Base-by-base conservation (phyloP, 371 early-diverging fungal species). In the Mucor piriformis region DNA sequence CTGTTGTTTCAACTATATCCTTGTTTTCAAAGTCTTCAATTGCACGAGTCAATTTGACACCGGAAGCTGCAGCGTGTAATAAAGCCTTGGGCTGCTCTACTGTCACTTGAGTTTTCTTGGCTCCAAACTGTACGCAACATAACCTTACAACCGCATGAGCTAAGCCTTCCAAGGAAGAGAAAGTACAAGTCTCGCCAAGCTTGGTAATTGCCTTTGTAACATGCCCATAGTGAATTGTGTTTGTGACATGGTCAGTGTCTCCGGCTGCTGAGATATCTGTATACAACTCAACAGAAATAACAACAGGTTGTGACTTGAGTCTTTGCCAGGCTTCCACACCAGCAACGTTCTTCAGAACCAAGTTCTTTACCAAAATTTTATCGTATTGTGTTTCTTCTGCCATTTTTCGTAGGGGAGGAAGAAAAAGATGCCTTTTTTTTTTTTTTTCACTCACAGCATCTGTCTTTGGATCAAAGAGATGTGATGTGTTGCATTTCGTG, bases 301-400 rank as follows among this genome's bases (percentile, higher is more conserved):
- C 81, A 40, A 97, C 83, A 13, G 97, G 95, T 69, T 97, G 97
- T 1, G 83, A 72, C 72, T 93, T 92, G 21, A 79, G 76, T 21
- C 95, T 82, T 61, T 95, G 96, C 97, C 97, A 97, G 13, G 92
- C 87, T 71, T 97, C 96, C 47, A 92, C 92, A 11, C 98, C 98
- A 29, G 95, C 87, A 24, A 89, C 83, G n/a, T 86, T 92, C 54
- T 90, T 88, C 25, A 96, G 85, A 21, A 85, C 83, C 35, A 97
- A 84, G 67, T 95, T 88, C 63, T 85, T 84, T 49, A 95, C 80
- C 38, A 89, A 74, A 59, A 96, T 86, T 70, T 87, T 89, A 82
- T 96, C 95, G 27, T 71, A 67, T 47, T 71, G 61, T 12, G 42
- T 51, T 15, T 61, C 50, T 35, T 49, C 35, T 21, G 20, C 44